Conservation (phyloP, 805 yeast species). For the Vanderwaltozyma polyspora region DNA sequence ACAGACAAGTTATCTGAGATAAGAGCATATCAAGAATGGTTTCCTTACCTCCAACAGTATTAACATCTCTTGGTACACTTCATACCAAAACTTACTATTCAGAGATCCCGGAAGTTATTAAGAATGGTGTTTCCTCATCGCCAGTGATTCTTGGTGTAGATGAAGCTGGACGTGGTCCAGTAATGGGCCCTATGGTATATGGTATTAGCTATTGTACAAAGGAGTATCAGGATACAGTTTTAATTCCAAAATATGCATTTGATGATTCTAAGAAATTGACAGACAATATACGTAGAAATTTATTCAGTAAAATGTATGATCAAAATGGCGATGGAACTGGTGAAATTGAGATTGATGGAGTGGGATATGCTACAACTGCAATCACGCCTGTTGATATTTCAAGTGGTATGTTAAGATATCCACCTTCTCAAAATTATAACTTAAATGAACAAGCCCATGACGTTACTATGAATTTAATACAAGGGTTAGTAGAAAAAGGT, state of each 20-base stretch:
- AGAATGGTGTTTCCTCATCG: constrained; percentile 13
- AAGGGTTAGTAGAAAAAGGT: constrained; percentile 47
- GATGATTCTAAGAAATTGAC: constrained; percentile 88
- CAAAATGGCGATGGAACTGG: constrained; percentile 16
- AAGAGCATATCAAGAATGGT: no score
- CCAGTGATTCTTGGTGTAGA: constrained; percentile 73
- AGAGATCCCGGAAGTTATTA: constrained; percentile 34
- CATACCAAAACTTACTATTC: constrained; percentile 40
- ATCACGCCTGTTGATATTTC: constrained; percentile 83
- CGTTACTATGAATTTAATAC: constrained; percentile 73
- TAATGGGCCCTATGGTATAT: constrained; percentile 95
- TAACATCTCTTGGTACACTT: constrained; percentile 10
- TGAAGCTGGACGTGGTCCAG: constrained; percentile 99
- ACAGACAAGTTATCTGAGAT: no score
- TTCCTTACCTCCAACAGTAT: constrained; percentile 24
- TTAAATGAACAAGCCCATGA: constrained; percentile 95
- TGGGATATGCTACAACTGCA: constrained; percentile 83
- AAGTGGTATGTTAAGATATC: constrained; percentile 72
- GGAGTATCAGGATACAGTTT: constrained; percentile 33
- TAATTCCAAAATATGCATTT: constrained; percentile 58
- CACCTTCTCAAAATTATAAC: constrained; percentile 41
- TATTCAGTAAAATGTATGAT: constrained; percentile 50
- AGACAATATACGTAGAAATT: constrained; percentile 51
- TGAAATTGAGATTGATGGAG: constrained; percentile 36
- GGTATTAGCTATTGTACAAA: constrained; percentile 71